These are phyloP conservation scores for Nannochloropsis gaditana DNA, from an alignment of 108 stramenopile species.

Conservation along the genomic window DNA sequence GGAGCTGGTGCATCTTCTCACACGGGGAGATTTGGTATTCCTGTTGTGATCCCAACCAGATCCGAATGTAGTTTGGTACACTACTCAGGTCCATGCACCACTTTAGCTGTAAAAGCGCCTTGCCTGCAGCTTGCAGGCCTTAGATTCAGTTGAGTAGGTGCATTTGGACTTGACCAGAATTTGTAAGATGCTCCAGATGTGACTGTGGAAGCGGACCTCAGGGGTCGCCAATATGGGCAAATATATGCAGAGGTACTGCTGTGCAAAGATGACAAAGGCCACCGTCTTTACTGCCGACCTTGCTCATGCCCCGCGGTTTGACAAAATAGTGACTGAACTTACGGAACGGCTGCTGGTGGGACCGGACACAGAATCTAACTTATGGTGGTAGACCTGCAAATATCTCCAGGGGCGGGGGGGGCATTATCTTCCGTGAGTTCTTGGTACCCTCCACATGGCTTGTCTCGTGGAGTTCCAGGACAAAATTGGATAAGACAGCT, in stretches of 20 bases:
- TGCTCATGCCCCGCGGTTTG: too few relatives aligned
- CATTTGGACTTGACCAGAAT: not conserved
- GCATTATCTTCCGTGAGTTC: too few relatives aligned
- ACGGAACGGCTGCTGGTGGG: too few relatives aligned
- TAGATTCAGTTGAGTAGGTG: not conserved
- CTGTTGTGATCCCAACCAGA: not conserved
- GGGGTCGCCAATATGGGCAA: not conserved
- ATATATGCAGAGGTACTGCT: not conserved
- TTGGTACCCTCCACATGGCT: too few relatives aligned
- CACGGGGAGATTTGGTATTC: not conserved
- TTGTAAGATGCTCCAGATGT: not conserved
- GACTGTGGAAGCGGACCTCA: not conserved
- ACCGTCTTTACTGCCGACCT: too few relatives aligned
- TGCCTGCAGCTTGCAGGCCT: not conserved
- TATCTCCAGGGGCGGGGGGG: too few relatives aligned
- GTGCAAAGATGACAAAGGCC: not conserved
- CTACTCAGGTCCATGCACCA: conserved; percentile 4
- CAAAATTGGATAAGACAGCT: too few relatives aligned
- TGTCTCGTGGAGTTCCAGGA: too few relatives aligned
- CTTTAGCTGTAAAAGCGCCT: not conserved
- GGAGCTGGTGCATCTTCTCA: not conserved
- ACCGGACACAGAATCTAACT: too few relatives aligned
- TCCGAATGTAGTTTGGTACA: not conserved
- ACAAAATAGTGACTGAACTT: too few relatives aligned
- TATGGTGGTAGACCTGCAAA: too few relatives aligned